Evolutionary conservation across 805 yeast species (phyloP).

Genomic region (Kurtzmaniella fragi): DNA sequence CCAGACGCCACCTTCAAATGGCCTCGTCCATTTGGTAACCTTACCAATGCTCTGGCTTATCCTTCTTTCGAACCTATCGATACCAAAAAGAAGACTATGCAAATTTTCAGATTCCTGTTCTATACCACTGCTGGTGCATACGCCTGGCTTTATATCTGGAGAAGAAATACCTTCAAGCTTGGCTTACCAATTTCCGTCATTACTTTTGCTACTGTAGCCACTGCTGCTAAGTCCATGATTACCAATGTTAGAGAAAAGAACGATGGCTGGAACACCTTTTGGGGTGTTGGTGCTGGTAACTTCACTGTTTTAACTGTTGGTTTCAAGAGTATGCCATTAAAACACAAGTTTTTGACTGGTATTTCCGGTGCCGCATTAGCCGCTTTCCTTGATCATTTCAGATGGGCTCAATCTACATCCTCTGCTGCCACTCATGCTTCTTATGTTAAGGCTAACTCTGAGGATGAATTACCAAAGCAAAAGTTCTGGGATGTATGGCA

Average conservation of each 20-base stretch:
- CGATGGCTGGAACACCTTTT: constrained; percentile 59
- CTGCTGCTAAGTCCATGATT: constrained; percentile 43
- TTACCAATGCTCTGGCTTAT: constrained; percentile 34
- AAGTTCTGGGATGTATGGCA: constrained; percentile 77
- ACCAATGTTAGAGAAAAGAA: constrained; percentile 60
- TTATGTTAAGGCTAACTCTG: constrained; percentile 36
- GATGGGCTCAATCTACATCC: constrained; percentile 37
- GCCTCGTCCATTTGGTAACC: constrained; percentile 39
- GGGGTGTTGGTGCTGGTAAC: constrained; percentile 56
- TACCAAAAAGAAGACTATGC: constrained; percentile 45
- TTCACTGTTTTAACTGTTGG: constrained; percentile 42
- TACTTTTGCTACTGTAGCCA: constrained; percentile 46
- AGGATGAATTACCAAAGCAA: constrained; percentile 27
- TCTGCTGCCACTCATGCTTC: constrained; percentile 35
- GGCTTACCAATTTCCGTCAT: constrained; percentile 36
- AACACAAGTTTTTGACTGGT: constrained; percentile 38
- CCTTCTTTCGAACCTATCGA: constrained; percentile 52
- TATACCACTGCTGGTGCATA: constrained; percentile 47
- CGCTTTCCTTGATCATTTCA: constrained; percentile 33
- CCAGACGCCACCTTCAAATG: constrained; percentile 38
- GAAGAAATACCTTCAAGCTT: constrained; percentile 37
- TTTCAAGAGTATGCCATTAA: constrained; percentile 35
- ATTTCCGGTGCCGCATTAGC: constrained; percentile 34
- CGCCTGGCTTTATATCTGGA: constrained; percentile 41
- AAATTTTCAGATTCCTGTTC: constrained; percentile 42